phyloP scores from a whole-genome alignment of 78 protist genomes.

The Tieghemostelium lacteum region DNA sequence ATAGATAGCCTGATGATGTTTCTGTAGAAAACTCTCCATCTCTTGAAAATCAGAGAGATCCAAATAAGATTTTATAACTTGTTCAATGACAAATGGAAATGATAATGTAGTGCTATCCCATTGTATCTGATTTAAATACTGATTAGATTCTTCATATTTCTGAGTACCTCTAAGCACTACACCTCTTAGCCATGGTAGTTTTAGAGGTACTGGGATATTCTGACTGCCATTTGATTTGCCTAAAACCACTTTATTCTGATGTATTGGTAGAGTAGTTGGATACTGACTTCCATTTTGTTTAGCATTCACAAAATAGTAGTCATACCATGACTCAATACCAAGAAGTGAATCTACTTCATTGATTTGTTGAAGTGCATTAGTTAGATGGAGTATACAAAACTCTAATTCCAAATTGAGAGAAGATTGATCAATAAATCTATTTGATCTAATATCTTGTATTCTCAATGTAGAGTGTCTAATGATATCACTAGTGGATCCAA shows the following conservation, averaged over 20 bases:
- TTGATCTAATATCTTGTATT: conserved; percentile 40
- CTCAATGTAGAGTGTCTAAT: conserved; percentile 49
- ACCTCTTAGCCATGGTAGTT: conserved; percentile 66
- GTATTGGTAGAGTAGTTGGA: neutral
- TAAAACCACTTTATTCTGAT: neutral
- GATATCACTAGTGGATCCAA: conserved; percentile 46
- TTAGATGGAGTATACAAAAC: conserved; percentile 48
- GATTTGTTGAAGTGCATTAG: conserved; percentile 40
- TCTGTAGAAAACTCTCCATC: conserved; percentile 27
- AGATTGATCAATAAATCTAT: conserved; percentile 33
- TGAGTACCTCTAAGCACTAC: conserved; percentile 15
- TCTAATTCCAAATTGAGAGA: conserved; percentile 42
- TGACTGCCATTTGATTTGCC: neutral
- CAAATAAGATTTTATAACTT: conserved; percentile 39
- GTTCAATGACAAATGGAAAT: conserved; percentile 69
- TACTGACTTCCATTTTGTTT: neutral
- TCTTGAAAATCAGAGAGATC: conserved; percentile 44
- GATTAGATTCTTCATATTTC: conserved; percentile 38
- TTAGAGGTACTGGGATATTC: neutral
- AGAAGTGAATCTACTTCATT: conserved; percentile 39
- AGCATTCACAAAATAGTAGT: neutral
- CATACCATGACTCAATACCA: conserved; percentile 34
- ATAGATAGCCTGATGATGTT: neutral
- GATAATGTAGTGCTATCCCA: conserved; percentile 21
- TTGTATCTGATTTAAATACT: neutral